Base-by-base conservation (phyloP, 2,329 filamentous ascomycete species). In the Sclerotiophoma versabilis region DNA sequence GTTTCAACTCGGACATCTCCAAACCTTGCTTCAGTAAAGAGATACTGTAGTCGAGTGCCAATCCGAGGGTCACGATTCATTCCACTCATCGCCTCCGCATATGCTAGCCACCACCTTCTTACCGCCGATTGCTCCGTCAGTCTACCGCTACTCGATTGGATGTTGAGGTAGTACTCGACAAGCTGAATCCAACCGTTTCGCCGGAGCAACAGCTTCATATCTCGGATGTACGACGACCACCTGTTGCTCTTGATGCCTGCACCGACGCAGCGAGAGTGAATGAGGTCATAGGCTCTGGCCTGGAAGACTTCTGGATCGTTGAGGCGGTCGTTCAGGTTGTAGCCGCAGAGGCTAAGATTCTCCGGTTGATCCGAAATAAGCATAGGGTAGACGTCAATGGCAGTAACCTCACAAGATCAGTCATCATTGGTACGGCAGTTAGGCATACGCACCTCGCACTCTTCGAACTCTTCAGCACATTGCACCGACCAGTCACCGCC, bases 181-280 rank as follows among this genome's bases (percentile, higher is more conserved):
- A 96, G 87, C 69, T 96, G 92, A 54, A 90, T 83, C 91, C 92
- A 96, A 1, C 93, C 92, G 2, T 87, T 89, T 5, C 87, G 88
- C 44, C 85, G 88, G 58, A 93, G 78, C 9, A 92, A 82, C 19
- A 85, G 82, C 61, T 85, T 84, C 56, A 96, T 89, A 64, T 96
- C 93, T 63, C 81, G 80, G 60, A 96, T 75, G 74, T 96, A 96
- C 26, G 82, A 81, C 49, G 79, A 76, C 93, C 93, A 97, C 72
- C 91, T 83, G 58, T 81, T 77, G 52, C 80, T 78, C 66, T 93
- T 82, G 65, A 96, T 90, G 0, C 91, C 92, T 19, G 85, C 86
- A 60, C 84, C 80, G 73, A 91, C 79, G 75, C 89, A 82, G 62
- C 87, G 85, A 63, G 91, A 96, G 68, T 96, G 90, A 44, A 96